These are phyloP conservation scores for Phylloporus arenicola DNA, from an alignment of 768 basidiomycete genomes.

Conservation along the genomic window DNA sequence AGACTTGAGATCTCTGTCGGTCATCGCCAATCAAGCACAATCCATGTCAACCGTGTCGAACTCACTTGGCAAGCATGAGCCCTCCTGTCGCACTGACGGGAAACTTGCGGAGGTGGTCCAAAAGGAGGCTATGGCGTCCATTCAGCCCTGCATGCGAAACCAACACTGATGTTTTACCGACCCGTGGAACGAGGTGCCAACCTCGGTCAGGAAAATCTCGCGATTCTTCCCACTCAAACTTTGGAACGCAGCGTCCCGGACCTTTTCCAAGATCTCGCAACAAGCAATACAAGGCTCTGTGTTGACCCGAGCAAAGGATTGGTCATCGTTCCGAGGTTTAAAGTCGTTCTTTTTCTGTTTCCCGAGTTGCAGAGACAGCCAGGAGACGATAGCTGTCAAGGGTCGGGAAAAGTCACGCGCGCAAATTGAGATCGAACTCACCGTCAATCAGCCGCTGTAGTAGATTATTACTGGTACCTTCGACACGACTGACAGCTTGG, in stretches of 20 bases:
- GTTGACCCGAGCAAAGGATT: conserved; percentile 90
- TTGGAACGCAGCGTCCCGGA: conserved; percentile 68
- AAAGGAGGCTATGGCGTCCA: conserved; percentile 54
- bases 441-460: conserved; percentile 80
- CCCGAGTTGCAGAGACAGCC: conserved; percentile 68
- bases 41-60: conserved; percentile 8
- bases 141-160: conserved; percentile 9
- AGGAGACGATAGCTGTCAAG: conserved; percentile 58
- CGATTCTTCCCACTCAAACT: conserved; percentile 89
- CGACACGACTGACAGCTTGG: conserved; percentile 78
- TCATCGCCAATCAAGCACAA: neutral
- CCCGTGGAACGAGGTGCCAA: conserved; percentile 94
- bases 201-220: conserved; percentile 87
- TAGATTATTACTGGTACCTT: conserved; percentile 74
- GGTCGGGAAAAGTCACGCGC: neutral
- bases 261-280: conserved; percentile 79
- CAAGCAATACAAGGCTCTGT: conserved; percentile 88
- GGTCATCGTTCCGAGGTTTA: conserved; percentile 93
- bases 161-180: conserved; percentile 18
- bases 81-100: conserved; percentile 96
- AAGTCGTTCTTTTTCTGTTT: conserved; percentile 97
- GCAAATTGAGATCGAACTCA: conserved; percentile 32
- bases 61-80: conserved; percentile 95
- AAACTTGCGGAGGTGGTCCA: conserved; percentile 95
- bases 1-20: conserved; percentile 81